phyloP scores from a whole-genome alignment of 441 rosid genomes.

The Populus trichocarpa region DNA sequence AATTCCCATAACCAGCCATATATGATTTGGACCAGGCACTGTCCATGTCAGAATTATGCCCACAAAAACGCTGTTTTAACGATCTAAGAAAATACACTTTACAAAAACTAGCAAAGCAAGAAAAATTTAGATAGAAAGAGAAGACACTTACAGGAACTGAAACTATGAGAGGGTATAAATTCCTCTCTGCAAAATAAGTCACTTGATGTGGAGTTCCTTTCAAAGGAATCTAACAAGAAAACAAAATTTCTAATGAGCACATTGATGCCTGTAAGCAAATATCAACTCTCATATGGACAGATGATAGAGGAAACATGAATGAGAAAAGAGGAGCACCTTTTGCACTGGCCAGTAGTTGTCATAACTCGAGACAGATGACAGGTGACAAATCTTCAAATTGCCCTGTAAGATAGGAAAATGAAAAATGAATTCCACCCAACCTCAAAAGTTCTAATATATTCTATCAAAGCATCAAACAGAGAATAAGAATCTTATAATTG shows the following conservation, averaged over 20 bases:
- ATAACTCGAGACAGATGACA: constrained; percentile 76
- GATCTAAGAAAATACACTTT: neutral
- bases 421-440: constrained; percentile 4
- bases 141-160: constrained; percentile 75
- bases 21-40: constrained; percentile 3
- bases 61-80: neutral
- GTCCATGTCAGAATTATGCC: neutral
- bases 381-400: constrained; percentile 87
- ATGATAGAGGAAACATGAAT: neutral
- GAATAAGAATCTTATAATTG: constrained; percentile 15
- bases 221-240: constrained; percentile 67
- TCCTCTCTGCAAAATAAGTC: constrained; percentile 88
- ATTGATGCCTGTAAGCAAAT: constrained; percentile 5
- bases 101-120: neutral
- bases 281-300: constrained; percentile 3
- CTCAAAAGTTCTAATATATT: constrained; percentile 1
- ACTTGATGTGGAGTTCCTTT: constrained; percentile 99
- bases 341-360: constrained; percentile 99
- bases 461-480: neutral
- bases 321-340: constrained; percentile 47
- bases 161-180: constrained; percentile 87
- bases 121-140: neutral
- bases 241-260: constrained; percentile 25
- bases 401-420: constrained; percentile 52
- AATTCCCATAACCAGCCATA: neutral